phyloP scores from a whole-genome alignment of 148 eudicot species.

The Persicaria tinctoria region DNA sequence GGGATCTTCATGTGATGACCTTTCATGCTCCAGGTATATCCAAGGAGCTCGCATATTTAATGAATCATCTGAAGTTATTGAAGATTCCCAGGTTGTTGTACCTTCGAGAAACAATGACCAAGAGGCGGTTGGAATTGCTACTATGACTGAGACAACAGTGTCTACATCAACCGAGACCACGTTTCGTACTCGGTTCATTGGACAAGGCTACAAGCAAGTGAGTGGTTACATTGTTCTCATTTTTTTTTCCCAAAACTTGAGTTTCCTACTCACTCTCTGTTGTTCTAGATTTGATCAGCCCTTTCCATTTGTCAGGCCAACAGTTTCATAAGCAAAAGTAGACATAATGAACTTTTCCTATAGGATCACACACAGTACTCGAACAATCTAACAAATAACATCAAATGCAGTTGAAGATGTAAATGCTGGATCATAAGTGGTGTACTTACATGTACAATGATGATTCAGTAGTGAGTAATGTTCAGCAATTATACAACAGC shows the following conservation, averaged over 20 bases:
- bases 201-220: constrained; percentile 98
- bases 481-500: too few relatives aligned
- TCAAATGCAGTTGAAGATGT: neutral
- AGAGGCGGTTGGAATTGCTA: constrained; percentile 27
- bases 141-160: constrained; percentile 20
- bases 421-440: neutral
- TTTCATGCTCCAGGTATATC: constrained; percentile 46
- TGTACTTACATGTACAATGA: neutral
- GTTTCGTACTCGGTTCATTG: constrained; percentile 66
- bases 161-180: constrained; percentile 34
- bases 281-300: neutral
- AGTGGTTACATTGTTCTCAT: neutral
- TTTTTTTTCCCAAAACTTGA: neutral
- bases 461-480: neutral
- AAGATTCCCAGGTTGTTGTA: constrained; percentile 13
- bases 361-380: too few relatives aligned
- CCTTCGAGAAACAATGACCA: constrained; percentile 24
- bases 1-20: constrained; percentile 12
- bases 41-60: constrained; percentile 59
- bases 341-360: too few relatives aligned
- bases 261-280: neutral
- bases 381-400: too few relatives aligned
- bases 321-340: too few relatives aligned
- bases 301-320: neutral
- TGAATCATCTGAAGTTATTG: constrained; percentile 20